Conservation (phyloP, 192 early-diverging fungal species). For the Mortierella claussenii region DNA sequence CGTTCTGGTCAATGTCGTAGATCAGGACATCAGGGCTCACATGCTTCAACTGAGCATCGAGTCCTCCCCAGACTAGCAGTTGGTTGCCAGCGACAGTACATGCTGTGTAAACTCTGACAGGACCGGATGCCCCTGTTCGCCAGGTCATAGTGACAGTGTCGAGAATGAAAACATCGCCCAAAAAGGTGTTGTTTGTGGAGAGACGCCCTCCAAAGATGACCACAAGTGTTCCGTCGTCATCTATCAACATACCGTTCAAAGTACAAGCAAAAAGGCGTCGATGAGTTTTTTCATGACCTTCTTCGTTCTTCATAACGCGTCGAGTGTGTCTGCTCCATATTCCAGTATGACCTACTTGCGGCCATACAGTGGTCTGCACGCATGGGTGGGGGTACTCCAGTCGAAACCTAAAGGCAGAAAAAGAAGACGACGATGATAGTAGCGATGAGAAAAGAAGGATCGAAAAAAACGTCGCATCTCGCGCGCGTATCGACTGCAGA, state of each 20-base stretch:
- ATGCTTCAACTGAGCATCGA: neutral
- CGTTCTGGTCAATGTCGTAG: slow-evolving; percentile 10
- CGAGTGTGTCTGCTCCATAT: too few species aligned
- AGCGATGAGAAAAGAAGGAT: too few species aligned
- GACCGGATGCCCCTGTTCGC: slow-evolving; percentile 15
- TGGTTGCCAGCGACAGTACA: slow-evolving; percentile 41
- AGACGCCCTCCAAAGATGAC: slow-evolving; percentile 34
- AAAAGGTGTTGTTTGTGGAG: neutral
- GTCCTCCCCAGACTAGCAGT: slow-evolving; percentile 37
- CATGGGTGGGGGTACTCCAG: slow-evolving; percentile 18
- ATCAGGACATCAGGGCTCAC: slow-evolving; percentile 4
- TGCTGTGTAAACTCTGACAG: slow-evolving; percentile 10
- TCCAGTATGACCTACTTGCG: slow-evolving; percentile 28
- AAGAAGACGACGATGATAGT: too few species aligned
- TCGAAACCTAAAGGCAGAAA: slow-evolving; percentile 8
- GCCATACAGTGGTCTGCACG: slow-evolving; percentile 48
- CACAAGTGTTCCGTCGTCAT: slow-evolving; percentile 32
- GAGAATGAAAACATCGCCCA: slow-evolving; percentile 22
- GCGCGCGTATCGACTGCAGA: too few species aligned
- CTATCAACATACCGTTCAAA: too few species aligned
- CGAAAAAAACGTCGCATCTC: too few species aligned
- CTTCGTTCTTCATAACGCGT: too few species aligned
- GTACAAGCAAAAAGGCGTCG: too few species aligned
- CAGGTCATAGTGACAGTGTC: slow-evolving; percentile 13
- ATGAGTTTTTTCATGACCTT: too few species aligned